Evolutionary conservation across 1,284 basidiomycete genomes (phyloP), one percentile per base, ranked within the genome.

Genomic region (Cystobasidium sp.): DNA sequence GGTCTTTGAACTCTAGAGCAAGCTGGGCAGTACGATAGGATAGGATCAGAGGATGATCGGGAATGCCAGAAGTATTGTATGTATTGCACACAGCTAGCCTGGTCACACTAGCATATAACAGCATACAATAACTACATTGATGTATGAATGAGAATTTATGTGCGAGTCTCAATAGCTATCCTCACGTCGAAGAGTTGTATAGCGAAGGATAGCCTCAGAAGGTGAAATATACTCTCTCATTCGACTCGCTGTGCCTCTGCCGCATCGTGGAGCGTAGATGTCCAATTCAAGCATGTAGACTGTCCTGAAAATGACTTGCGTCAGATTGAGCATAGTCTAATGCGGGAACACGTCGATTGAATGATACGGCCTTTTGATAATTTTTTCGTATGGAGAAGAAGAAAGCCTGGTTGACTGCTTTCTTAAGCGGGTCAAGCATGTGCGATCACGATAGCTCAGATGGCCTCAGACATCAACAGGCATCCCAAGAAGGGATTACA

Each of bases 181-280:
- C 59, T 46, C 46, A 20, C 43, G 52, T 49, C n/a, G 20, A 52
- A 20, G 64, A 31, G 9, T 24, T 39, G 22, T 10, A 20, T 55
- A 10, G 43, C 56, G 39, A 71, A 61, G 58, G 51, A 62, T 56
- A 52, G 61, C 69, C 58, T 61, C 49, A 71, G 46, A 71, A 71
- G 61, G 61, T 71, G 69, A 64, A 70, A 71, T 46, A 7, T 24
- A 14, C 16, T 62, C 31, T 67, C 41, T 52, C 20, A 44, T 51
- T 63, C 58, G 61, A 49, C 61, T 43, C 52, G 63, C 70, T 66
- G 70, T 73, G 70, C 70, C 70, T 73, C 70, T 73, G 63, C 70
- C 70, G 70, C 51, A 73, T 66, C 70, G 52, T 73, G 70, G 70
- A 73, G 70, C 70, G 53, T 53, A 20, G 20, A 44, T 41, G 44